phyloP scores from a whole-genome alignment of 805 yeast species.

The Lipomyces mesembrius region DNA sequence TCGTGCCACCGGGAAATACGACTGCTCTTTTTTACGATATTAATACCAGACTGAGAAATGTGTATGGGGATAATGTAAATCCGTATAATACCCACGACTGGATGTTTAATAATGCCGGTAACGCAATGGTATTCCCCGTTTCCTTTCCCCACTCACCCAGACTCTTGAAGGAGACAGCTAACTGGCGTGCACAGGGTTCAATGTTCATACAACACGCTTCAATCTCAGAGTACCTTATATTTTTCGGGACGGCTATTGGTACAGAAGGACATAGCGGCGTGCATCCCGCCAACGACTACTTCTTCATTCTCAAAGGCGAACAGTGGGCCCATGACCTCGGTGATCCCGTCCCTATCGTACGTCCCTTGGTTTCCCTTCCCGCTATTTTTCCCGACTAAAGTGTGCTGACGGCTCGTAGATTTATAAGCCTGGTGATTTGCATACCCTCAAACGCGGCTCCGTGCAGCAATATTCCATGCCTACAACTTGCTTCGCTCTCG shows the following conservation, averaged over 20 bases:
- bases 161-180: not conserved
- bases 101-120: conserved; percentile 98
- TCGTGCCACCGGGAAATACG: conserved; percentile 49
- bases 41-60: conserved; percentile 59
- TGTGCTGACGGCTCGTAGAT: conserved; percentile 46
- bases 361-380: not conserved
- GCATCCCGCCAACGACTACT: conserved; percentile 97
- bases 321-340: conserved; percentile 74
- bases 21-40: conserved; percentile 67
- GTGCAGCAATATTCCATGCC: conserved; percentile 89
- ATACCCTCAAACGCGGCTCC: conserved; percentile 73
- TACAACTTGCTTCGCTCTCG: conserved; percentile 81
- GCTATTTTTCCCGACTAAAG: conserved; percentile 1
- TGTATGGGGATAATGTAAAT: conserved; percentile 77
- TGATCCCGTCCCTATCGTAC: conserved; percentile 57
- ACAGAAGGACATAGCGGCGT: conserved; percentile 96
- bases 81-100: conserved; percentile 78
- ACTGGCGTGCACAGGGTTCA: conserved; percentile 48
- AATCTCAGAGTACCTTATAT: conserved; percentile 85
- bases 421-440: conserved; percentile 86
- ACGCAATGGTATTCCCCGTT: conserved; percentile 70
- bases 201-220: conserved; percentile 97
- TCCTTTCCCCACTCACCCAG: not conserved
- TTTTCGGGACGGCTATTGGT: conserved; percentile 92
- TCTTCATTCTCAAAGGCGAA: conserved; percentile 82